Evolutionary conservation across 805 yeast species (phyloP), one percentile per base, ranked within the genome.

Genomic region (Metschnikowia anglica): DNA sequence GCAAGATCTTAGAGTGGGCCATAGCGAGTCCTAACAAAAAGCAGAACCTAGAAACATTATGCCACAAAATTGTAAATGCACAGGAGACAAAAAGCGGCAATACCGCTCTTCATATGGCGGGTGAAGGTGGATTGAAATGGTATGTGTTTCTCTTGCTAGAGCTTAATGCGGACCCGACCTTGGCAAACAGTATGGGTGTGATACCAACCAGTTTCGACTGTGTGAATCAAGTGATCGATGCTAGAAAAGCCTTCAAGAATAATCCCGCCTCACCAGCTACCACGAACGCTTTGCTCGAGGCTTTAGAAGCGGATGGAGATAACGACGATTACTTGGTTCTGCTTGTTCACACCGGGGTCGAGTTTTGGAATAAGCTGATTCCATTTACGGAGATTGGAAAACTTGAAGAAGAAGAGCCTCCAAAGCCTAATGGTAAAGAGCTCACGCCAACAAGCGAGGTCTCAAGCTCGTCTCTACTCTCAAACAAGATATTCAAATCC

Each of bases 201-300:
- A 79, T 85, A 47, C 96, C 98, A 3, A 66, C 74, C 11, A 98
- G 93, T 65, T 91, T 86, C 65, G 96, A 95, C 34, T 80, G 85
- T 41, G 78, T 74, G 34, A 65, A 77, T 34, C 73, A 70, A 35
- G 56, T 60, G 10, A 35, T 44, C n/a, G 53, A 43, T 10, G 32
- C 41, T 29, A 43, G 56, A 13, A 37, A 43, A n/a, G 41, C 47
- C 13, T 54, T 46, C 35, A 28, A 49, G 43, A 41, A 24, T 18
- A 48, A 46, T 37, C 48, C 43, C 4, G 35, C 34, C 13, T 46
- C 53, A 9, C 37, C 36, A 4, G 30, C 45, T 4, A 45, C 52
- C 8, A 33, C 37, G 17, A 28, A 35, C 12, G 26, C 39, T 4
- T 46, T 52, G 19, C 45, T 48, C 12, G 52, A 46, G 11, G 44